Evolutionary conservation across 148 eudicot species (phyloP).

Genomic region (Nepenthes mirabilis): DNA sequence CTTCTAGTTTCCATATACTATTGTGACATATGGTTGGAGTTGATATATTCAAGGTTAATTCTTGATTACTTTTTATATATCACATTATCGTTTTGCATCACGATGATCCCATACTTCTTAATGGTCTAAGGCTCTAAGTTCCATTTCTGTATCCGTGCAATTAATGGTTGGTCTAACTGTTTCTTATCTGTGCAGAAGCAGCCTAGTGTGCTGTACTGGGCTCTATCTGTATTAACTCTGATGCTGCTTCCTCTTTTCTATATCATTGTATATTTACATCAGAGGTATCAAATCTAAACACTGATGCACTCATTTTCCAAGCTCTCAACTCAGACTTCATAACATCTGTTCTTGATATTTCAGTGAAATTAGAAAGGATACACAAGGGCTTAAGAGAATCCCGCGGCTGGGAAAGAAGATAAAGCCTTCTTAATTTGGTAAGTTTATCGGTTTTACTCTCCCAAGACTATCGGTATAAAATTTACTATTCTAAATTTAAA

Average conservation of each 20-base stretch:
- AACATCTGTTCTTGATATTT: constrained; percentile 7
- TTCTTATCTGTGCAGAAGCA: constrained; percentile 52
- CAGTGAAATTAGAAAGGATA: constrained; percentile 69
- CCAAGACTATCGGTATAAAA: no score
- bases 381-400: constrained; percentile 66
- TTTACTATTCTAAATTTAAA: no score
- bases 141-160: neutral
- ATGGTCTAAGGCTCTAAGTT: no score
- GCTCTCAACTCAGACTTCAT: neutral
- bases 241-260: constrained; percentile 94
- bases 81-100: no score
- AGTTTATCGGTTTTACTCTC: no score
- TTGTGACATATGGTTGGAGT: no score
- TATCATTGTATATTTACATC: constrained; percentile 65
- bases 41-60: no score
- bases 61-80: no score
- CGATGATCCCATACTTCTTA: no score
- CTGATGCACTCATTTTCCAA: neutral
- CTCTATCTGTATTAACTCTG: constrained; percentile 56
- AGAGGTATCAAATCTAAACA: constrained; percentile 32
- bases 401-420: constrained; percentile 42
- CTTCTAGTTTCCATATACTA: no score
- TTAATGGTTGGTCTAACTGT: constrained; percentile 1
- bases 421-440: constrained; percentile 43
- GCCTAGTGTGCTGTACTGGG: constrained; percentile 56